Percentiles rank a stretch among this genome's conserved stretches.
Conservation (phyloP, 306 rosid species). For the Medicago lupulina region DNA sequence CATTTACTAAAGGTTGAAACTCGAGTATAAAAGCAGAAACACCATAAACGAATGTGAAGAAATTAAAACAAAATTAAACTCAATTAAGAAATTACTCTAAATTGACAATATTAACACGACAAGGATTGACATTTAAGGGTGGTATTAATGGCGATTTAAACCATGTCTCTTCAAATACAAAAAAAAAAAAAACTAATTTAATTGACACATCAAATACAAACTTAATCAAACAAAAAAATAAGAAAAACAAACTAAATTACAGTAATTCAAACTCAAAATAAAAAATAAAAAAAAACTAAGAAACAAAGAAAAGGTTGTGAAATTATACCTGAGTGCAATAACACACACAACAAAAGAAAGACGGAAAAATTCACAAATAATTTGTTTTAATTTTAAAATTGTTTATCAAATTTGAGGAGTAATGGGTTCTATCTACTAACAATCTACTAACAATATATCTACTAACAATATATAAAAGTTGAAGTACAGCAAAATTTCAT, state of each 20-base stretch:
- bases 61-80: neutral
- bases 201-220: constrained; percentile 1
- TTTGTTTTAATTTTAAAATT: neutral
- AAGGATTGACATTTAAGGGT: no score
- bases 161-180: no score
- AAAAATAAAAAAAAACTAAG: neutral
- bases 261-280: neutral
- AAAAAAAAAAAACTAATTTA: constrained; percentile 44
- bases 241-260: neutral
- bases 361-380: neutral
- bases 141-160: no score
- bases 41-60: neutral
- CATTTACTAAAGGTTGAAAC: neutral
- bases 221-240: no score
- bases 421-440: neutral
- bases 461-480: no score
- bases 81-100: neutral
- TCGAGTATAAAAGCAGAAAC: neutral
- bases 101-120: neutral
- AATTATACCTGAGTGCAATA: neutral
- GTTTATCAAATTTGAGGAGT: neutral
- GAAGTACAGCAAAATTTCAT: no score
- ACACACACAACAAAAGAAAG: neutral
- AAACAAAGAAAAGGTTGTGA: neutral
- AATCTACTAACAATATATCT: neutral